Conservation (phyloP, 208 protist species). For the Sergeia podlipaevii region DNA sequence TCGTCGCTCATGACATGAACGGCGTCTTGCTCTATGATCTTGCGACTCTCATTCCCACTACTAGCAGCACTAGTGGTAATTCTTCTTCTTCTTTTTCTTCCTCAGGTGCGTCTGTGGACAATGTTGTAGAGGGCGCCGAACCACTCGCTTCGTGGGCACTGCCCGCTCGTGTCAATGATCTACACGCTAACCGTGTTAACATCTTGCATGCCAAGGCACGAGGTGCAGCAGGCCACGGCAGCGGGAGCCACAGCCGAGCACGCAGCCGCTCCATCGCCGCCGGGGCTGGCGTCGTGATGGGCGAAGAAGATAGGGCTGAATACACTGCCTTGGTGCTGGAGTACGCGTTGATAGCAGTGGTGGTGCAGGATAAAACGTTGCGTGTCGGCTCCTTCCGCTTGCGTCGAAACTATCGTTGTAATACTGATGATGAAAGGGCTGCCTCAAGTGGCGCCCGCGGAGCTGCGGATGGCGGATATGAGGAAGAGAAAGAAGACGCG, state of each 20-base stretch:
- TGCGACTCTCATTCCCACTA: conserved; percentile 30
- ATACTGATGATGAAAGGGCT: too few species aligned
- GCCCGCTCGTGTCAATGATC: conserved; percentile 68
- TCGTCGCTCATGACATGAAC: conserved; percentile 71
- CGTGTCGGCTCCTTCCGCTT: conserved; percentile 48
- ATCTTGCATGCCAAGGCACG: conserved; percentile 35
- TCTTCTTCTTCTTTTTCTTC: neutral
- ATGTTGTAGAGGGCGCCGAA: neutral
- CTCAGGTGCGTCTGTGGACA: neutral
- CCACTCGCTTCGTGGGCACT: conserved; percentile 59
- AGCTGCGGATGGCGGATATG: neutral
- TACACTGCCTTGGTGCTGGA: conserved; percentile 26
- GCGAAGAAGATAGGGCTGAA: neutral
- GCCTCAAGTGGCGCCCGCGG: neutral
- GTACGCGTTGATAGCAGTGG: conserved; percentile 52
- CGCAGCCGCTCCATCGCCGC: neutral
- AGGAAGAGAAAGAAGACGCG: neutral
- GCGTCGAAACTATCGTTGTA: conserved; percentile 10
- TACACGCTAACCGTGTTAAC: conserved; percentile 58
- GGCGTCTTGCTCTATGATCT: conserved; percentile 55
- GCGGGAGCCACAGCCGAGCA: neutral
- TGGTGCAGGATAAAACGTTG: conserved; percentile 77
- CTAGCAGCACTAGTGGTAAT: conserved; percentile 13
- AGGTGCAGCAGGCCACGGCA: neutral
- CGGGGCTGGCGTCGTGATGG: neutral